A percentile compares a stretch with the other conserved stretches of the same genome.
phyloP scores from a whole-genome alignment of 192 early-diverging fungal genomes.

The Funneliformis mosseae region DNA sequence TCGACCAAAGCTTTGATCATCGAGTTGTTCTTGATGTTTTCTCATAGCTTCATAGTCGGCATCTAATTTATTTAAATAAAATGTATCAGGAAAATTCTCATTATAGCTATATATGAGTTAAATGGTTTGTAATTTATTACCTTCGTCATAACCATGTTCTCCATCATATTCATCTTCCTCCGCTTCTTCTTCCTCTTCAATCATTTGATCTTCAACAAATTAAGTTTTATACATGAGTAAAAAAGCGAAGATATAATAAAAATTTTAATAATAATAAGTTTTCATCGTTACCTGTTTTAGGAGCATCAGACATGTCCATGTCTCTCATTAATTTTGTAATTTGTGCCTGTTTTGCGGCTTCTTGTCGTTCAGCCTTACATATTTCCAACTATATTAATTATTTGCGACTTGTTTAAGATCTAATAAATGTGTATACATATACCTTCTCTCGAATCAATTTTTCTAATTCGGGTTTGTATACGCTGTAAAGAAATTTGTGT shows the following conservation, averaged over 20 bases:
- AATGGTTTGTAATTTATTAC: background rate
- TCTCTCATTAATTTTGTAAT: constrained; percentile 85
- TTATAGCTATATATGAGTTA: background rate
- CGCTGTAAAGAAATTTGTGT: constrained; percentile 39
- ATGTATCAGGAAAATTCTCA: no score
- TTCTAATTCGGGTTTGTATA: constrained; percentile 87
- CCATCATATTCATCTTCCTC: constrained; percentile 37
- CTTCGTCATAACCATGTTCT: constrained; percentile 35
- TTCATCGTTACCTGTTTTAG: constrained; percentile 39
- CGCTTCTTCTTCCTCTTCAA: constrained; percentile 47
- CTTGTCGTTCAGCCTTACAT: constrained; percentile 50
- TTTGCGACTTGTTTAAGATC: background rate
- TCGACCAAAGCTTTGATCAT: constrained; percentile 13
- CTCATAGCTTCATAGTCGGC: constrained; percentile 1
- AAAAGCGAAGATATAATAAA: background rate
- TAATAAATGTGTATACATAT: background rate
- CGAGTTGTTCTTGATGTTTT: constrained; percentile 8
- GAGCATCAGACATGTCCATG: constrained; percentile 69
- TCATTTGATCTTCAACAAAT: constrained; percentile 40
- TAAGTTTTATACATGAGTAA: constrained; percentile 22
- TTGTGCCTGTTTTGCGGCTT: constrained; percentile 69
- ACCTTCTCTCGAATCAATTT: constrained; percentile 66
- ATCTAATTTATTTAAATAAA: background rate
- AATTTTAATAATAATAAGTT: background rate
- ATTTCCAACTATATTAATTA: background rate